These are phyloP conservation scores for Russula virescens DNA, from an alignment of 768 basidiomycete genomes.

Conservation along the genomic window DNA sequence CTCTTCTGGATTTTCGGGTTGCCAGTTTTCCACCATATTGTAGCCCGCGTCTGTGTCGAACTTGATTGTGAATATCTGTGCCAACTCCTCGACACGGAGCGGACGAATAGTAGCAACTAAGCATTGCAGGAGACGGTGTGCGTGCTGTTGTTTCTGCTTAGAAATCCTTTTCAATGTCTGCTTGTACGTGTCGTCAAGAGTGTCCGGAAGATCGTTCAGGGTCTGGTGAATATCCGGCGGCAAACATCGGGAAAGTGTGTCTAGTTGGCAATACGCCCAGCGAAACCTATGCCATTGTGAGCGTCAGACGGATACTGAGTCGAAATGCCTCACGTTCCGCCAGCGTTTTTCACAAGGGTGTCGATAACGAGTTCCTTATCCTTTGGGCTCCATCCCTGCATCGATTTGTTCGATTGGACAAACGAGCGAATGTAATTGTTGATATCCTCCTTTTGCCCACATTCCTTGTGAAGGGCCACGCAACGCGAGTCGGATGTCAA, in stretches of 20 bases:
- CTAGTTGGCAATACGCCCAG: not conserved
- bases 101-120: not conserved
- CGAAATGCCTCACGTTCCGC: too few relatives aligned
- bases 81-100: not conserved
- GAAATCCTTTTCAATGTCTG: not conserved
- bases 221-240: not conserved
- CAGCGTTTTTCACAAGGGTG: too few relatives aligned
- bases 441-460: too few relatives aligned
- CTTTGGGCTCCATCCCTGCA: too few relatives aligned
- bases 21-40: not conserved
- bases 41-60: too few relatives aligned
- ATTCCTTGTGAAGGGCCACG: too few relatives aligned
- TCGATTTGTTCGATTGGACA: too few relatives aligned
- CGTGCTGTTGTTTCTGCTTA: not conserved
- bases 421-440: too few relatives aligned
- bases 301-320: too few relatives aligned
- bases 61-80: not conserved
- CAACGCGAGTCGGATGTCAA: too few relatives aligned
- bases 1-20: not conserved
- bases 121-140: not conserved
- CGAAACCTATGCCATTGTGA: not conserved
- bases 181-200: not conserved
- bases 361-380: too few relatives aligned
- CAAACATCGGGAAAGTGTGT: not conserved
- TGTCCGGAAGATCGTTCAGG: not conserved